Evolutionary conservation across 768 basidiomycete species (phyloP).

Genomic region (Sarcodon aspratus): DNA sequence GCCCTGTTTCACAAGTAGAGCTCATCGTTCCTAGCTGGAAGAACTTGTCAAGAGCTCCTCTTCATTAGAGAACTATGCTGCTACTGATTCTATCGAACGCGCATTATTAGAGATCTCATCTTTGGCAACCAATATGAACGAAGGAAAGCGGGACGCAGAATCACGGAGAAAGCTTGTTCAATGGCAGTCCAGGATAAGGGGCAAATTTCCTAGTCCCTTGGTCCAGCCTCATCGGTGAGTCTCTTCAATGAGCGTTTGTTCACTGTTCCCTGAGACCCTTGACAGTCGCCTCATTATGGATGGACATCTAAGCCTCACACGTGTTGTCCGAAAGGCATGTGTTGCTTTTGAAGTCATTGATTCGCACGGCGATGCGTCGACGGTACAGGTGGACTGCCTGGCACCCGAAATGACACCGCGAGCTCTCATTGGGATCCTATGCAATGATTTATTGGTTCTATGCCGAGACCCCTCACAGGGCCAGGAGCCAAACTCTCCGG

Average conservation of each 20-base stretch:
- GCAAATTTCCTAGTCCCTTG: slow-evolving; percentile 91
- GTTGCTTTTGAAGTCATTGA: slow-evolving; percentile 75
- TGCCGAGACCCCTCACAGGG: slow-evolving; percentile 81
- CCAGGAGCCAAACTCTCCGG: slow-evolving; percentile 56
- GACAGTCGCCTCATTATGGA: slow-evolving; percentile 86
- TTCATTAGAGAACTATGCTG: slow-evolving; percentile 61
- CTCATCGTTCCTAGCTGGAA: slow-evolving; percentile 46
- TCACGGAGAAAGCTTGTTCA: slow-evolving; percentile 83
- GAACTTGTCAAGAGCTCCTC: slow-evolving; percentile 79
- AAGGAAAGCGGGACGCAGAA: slow-evolving; percentile 93
- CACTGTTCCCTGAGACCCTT: slow-evolving; percentile 6
- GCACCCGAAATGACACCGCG: slow-evolving; percentile 78
- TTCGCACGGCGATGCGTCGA: slow-evolving; percentile 64
- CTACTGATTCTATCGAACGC: slow-evolving; percentile 67
- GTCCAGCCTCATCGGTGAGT: slow-evolving; percentile 92
- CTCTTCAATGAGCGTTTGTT: not conserved
- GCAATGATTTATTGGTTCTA: slow-evolving; percentile 88
- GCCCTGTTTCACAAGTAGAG: not conserved
- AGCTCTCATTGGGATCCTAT: slow-evolving; percentile 70
- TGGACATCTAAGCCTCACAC: slow-evolving; percentile 71
- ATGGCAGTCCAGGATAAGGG: slow-evolving; percentile 83
- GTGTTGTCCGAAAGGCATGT: slow-evolving; percentile 82
- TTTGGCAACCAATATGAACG: slow-evolving; percentile 93
- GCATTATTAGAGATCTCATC: slow-evolving; percentile 82
- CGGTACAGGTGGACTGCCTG: slow-evolving; percentile 85